Conservation (phyloP, 176 grass and related monocot species). For the Avena atlantica region DNA sequence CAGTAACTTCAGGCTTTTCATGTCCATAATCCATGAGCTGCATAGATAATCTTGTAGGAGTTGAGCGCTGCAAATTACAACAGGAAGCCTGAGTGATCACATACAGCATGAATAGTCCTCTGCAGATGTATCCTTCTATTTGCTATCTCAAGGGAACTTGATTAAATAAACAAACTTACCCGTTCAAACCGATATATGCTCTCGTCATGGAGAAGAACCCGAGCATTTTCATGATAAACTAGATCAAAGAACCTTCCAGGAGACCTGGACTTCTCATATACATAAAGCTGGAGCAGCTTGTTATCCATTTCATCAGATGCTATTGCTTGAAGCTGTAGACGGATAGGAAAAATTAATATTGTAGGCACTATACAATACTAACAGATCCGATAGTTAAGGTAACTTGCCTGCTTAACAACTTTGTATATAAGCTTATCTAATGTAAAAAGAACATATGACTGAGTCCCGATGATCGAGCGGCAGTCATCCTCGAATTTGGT, state of each 20-base stretch:
- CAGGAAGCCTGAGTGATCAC: not conserved
- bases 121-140: slow-evolving; percentile 1
- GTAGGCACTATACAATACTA: not conserved
- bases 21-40: slow-evolving; percentile 72
- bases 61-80: slow-evolving; percentile 51
- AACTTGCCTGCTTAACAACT: slow-evolving; percentile 68
- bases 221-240: slow-evolving; percentile 80
- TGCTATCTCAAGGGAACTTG: not conserved
- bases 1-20: slow-evolving; percentile 65
- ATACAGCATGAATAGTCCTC: not conserved
- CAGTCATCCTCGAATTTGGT: slow-evolving; percentile 85
- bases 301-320: slow-evolving; percentile 64
- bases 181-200: slow-evolving; percentile 66
- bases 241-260: slow-evolving; percentile 54
- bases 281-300: slow-evolving; percentile 69
- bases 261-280: slow-evolving; percentile 69
- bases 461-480: slow-evolving; percentile 54
- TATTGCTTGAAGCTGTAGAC: slow-evolving; percentile 72
- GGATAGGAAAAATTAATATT: slow-evolving; percentile 32
- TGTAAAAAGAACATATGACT: slow-evolving; percentile 75
- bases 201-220: slow-evolving; percentile 62
- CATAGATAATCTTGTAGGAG: slow-evolving; percentile 52
- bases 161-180: slow-evolving; percentile 45
- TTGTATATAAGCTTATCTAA: slow-evolving; percentile 83
- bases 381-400: not conserved